A percentile compares a stretch with the other conserved stretches of the same genome.
phyloP scores from a whole-genome alignment of 768 basidiomycete genomes.

The Postia placenta region DNA sequence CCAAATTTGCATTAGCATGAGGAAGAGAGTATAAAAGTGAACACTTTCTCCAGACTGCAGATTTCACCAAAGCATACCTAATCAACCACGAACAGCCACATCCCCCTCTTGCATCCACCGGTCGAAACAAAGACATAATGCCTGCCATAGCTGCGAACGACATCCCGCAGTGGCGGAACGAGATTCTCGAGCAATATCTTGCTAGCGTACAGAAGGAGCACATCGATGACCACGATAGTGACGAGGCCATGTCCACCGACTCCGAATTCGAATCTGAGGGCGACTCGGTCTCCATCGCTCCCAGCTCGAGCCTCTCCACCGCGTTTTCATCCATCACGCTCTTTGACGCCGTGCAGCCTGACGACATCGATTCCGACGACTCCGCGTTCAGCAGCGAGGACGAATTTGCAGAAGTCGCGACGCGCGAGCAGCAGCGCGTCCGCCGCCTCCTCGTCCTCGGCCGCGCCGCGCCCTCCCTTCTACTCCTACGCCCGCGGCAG shows the following conservation, averaged over 20 bases:
- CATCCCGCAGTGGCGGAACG: neutral
- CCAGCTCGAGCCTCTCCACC: neutral
- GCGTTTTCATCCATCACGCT: slow-evolving; percentile 1
- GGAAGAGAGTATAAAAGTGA: too few relatives aligned
- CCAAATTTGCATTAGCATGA: too few relatives aligned
- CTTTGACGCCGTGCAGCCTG: neutral
- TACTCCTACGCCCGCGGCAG: neutral
- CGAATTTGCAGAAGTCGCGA: slow-evolving; percentile 1
- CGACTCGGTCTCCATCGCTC: neutral
- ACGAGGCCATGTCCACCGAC: slow-evolving; percentile 7
- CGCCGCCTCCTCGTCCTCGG: neutral
- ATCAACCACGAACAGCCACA: neutral
- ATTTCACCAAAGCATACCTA: too few relatives aligned
- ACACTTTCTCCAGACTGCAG: too few relatives aligned
- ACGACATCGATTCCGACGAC: slow-evolving; percentile 4
- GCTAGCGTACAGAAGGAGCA: neutral
- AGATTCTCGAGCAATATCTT: neutral
- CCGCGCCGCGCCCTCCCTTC: neutral
- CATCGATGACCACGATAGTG: neutral
- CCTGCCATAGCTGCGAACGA: neutral
- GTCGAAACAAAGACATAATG: neutral
- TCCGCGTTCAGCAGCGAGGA: slow-evolving; percentile 6
- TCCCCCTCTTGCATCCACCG: too few relatives aligned
- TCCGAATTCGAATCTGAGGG: neutral
- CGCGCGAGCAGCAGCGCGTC: neutral